Evolutionary conservation across 345 rosid species (phyloP).

Genomic region (Cochlearia excelsa): DNA sequence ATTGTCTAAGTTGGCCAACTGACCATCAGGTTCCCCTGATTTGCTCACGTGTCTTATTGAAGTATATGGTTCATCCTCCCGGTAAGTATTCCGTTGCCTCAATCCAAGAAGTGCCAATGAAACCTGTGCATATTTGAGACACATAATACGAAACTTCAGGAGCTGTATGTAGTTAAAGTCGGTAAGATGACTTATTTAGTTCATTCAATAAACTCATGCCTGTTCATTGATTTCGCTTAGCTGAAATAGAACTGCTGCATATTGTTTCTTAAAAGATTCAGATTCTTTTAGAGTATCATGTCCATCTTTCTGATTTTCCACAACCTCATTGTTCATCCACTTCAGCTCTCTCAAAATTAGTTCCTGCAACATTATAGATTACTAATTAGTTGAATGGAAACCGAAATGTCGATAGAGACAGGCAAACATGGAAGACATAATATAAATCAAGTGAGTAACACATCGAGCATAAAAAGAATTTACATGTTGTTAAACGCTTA

Average conservation of each 20-base stretch:
- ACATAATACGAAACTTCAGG: conserved; percentile 12
- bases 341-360: conserved; percentile 65
- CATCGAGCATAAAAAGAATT: not conserved
- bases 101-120: conserved; percentile 62
- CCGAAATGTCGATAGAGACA: conserved; percentile 11
- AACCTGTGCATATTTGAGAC: conserved; percentile 47
- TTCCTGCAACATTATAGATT: conserved; percentile 49
- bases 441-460: conserved; percentile 4
- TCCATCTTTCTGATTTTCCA: conserved; percentile 59
- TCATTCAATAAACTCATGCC: conserved; percentile 40
- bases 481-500: not conserved
- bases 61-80: conserved; percentile 40
- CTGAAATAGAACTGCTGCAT: conserved; percentile 71
- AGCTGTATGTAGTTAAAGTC: conserved; percentile 19
- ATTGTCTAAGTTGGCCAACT: conserved; percentile 40
- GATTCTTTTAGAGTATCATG: conserved; percentile 55
- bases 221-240: conserved; percentile 72
- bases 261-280: conserved; percentile 68
- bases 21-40: conserved; percentile 45
- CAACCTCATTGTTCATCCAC: conserved; percentile 60
- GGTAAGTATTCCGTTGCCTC: conserved; percentile 79
- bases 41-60: conserved; percentile 33
- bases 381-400: conserved; percentile 29
- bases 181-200: conserved; percentile 22
- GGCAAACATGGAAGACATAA: conserved; percentile 18